Conservation (phyloP, 108 stramenopile genomes). For the Schizochytrium sp. region DNA sequence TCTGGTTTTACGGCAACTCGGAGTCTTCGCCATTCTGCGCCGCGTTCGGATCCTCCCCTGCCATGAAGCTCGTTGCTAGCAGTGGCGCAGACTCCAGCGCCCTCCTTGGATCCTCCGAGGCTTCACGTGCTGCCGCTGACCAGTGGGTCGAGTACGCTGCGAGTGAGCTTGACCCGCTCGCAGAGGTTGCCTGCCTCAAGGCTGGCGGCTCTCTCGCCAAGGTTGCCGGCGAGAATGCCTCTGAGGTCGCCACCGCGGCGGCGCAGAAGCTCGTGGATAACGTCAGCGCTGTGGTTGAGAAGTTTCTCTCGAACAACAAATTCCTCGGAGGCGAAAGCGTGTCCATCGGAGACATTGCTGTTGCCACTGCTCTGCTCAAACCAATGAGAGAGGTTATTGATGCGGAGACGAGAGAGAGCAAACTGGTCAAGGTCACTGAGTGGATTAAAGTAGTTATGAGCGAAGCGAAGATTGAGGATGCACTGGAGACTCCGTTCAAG, state of each 20-base stretch:
- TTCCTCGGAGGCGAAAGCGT: slow-evolving; percentile 68
- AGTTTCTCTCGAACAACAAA: slow-evolving; percentile 27
- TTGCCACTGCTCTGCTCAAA: slow-evolving; percentile 62
- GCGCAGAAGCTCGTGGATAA: slow-evolving; percentile 46
- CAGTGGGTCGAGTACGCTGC: slow-evolving; percentile 73
- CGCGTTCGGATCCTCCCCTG: neutral
- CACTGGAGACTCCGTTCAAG: neutral
- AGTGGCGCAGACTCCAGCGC: neutral
- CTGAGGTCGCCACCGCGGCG: slow-evolving; percentile 58
- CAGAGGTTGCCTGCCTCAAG: slow-evolving; percentile 49
- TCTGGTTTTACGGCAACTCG: neutral
- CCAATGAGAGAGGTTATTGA: slow-evolving; percentile 52
- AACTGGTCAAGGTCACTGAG: slow-evolving; percentile 64
- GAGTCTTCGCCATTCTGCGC: neutral
- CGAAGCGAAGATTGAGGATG: slow-evolving; percentile 40
- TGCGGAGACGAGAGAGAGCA: neutral
- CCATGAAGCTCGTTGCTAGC: slow-evolving; percentile 30
- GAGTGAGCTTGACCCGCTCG: slow-evolving; percentile 66
- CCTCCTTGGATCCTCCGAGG: slow-evolving; percentile 60
- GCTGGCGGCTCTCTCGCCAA: slow-evolving; percentile 62
- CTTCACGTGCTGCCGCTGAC: slow-evolving; percentile 68
- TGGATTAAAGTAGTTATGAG: slow-evolving; percentile 69
- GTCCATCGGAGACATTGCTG: slow-evolving; percentile 74
- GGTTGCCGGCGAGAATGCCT: slow-evolving; percentile 62
- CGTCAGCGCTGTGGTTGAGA: slow-evolving; percentile 45